A percentile compares a stretch with the other conserved stretches of the same genome.
These are phyloP conservation scores for Ceratobasidium sp. DNA, from an alignment of 1,284 basidiomycete genomes.

Conservation along the genomic window DNA sequence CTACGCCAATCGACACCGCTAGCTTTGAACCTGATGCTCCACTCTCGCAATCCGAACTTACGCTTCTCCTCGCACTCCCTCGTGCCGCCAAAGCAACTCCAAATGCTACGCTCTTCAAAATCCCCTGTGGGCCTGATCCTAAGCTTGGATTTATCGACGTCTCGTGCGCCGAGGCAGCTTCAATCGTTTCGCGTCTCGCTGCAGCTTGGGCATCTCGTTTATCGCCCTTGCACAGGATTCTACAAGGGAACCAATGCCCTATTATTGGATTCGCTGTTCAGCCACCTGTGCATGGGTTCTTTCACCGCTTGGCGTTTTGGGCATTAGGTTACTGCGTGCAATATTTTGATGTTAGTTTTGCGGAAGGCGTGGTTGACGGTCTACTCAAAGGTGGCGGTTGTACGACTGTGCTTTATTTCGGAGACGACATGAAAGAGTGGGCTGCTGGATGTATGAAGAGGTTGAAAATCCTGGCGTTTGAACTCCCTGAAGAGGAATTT, in stretches of 20 bases:
- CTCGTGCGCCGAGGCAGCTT: constrained; percentile 11
- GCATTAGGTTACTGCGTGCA: constrained; percentile 25
- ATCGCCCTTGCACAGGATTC: neutral
- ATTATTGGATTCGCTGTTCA: neutral
- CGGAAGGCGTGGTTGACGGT: neutral
- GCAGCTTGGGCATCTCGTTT: constrained; percentile 7
- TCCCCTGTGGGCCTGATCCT: constrained; percentile 14
- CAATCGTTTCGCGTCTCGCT: constrained; percentile 25
- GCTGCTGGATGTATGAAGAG: neutral
- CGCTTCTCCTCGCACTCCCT: constrained; percentile 20
- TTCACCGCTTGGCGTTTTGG: constrained; percentile 35
- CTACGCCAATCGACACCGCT: no score
- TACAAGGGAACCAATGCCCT: neutral
- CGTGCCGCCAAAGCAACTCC: constrained; percentile 15
- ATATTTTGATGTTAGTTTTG: constrained; percentile 1
- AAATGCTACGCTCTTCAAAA: constrained; percentile 14
- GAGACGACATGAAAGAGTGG: neutral
- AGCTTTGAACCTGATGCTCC: neutral
- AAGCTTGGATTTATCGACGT: constrained; percentile 31
- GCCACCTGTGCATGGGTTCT: constrained; percentile 9
- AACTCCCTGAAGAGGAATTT: constrained; percentile 18
- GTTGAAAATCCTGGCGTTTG: neutral
- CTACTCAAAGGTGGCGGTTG: neutral
- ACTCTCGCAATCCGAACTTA: constrained; percentile 1
- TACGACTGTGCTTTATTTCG: neutral